A percentile compares a stretch with the other conserved stretches of the same genome.
phyloP scores from a whole-genome alignment of 176 grass and related monocot genomes.

The Oropetium thomaeum region DNA sequence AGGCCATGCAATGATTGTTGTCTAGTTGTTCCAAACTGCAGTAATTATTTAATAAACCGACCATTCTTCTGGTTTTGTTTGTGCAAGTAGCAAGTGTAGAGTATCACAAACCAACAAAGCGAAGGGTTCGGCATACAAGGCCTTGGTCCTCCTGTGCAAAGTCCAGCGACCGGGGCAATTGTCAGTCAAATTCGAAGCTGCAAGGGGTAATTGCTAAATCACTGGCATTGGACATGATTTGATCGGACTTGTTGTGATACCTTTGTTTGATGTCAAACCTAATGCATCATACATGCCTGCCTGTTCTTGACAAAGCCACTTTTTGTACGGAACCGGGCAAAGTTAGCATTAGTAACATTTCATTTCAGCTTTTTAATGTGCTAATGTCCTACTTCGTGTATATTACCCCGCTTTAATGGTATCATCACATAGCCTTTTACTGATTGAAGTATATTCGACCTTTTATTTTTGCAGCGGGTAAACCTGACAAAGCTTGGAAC shows the following conservation, averaged over 20 bases:
- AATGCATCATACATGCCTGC: background rate
- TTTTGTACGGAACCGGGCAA: background rate
- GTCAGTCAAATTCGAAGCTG: conserved; percentile 40
- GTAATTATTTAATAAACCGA: background rate
- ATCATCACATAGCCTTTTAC: background rate
- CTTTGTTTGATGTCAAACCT: background rate
- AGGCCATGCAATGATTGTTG: conserved; percentile 1
- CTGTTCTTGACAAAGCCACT: background rate
- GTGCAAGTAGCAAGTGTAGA: conserved; percentile 56
- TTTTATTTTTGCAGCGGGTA: conserved; percentile 57
- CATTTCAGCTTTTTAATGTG: background rate
- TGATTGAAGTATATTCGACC: background rate
- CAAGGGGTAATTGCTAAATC: conserved; percentile 42
- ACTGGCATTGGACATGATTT: conserved; percentile 28
- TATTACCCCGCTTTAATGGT: background rate
- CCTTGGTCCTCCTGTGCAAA: conserved; percentile 61
- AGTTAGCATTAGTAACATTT: background rate
- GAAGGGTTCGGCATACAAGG: conserved; percentile 60
- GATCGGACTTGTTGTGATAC: conserved; percentile 6
- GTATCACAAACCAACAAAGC: conserved; percentile 70
- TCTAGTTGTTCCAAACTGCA: background rate
- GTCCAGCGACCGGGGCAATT: conserved; percentile 43
- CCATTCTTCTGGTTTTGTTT: background rate
- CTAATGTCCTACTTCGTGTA: background rate
- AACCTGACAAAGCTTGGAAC: conserved; percentile 78